These are phyloP conservation scores for Diplosphaera chodatii DNA, from an alignment of 139 green algal genomes.

Conservation along the genomic window DNA sequence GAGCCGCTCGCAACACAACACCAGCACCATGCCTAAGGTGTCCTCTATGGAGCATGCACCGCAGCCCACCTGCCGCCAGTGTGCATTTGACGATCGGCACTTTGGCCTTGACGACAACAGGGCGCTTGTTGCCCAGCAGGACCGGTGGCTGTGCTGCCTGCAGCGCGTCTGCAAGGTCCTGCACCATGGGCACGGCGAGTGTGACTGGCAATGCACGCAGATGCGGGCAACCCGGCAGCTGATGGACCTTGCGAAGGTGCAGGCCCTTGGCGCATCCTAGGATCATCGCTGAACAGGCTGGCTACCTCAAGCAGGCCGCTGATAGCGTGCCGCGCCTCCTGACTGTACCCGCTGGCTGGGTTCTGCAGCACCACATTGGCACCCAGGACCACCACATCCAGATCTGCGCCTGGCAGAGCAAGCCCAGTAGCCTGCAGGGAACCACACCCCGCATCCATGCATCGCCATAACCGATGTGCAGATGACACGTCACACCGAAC, in stretches of 20 bases:
- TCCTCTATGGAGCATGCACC: too few species aligned
- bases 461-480: too few species aligned
- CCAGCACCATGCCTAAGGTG: too few species aligned
- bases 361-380: conserved; percentile 21
- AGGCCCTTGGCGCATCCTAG: too few species aligned
- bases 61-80: conserved; percentile 9
- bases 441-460: too few species aligned
- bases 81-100: conserved; percentile 72
- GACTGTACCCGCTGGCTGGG: conserved; percentile 27
- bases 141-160: background rate
- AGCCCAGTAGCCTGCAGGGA: conserved; percentile 43
- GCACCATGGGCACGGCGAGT: too few species aligned
- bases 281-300: too few species aligned
- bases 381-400: conserved; percentile 64
- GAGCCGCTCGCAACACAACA: too few species aligned
- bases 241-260: too few species aligned
- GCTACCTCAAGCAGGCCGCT: background rate
- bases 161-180: conserved; percentile 31
- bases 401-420: conserved; percentile 63
- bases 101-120: conserved; percentile 39
- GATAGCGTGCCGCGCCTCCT: background rate
- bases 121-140: conserved; percentile 5
- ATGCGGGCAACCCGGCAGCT: too few species aligned
- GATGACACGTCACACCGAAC: too few species aligned
- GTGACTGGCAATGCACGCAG: too few species aligned